phyloP scores from a whole-genome alignment of 768 basidiomycete species.

The Trametes cubensis region DNA sequence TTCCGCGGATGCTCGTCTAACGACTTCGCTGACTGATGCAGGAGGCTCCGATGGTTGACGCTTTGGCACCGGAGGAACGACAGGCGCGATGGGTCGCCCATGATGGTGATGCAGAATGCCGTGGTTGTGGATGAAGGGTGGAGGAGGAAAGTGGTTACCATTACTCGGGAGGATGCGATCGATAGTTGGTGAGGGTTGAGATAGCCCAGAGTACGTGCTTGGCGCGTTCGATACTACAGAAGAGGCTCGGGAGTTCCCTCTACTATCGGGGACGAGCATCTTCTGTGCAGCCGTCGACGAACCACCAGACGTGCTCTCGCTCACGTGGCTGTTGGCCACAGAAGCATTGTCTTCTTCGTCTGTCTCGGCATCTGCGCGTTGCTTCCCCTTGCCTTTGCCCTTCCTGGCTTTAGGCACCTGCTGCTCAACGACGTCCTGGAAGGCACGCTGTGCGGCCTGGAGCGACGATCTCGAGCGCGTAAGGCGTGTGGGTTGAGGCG shows the following conservation, averaged over 20 bases:
- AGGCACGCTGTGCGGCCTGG: constrained; percentile 16
- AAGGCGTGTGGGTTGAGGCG: constrained; percentile 20
- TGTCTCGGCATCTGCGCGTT: constrained; percentile 25
- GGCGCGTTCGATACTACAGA: constrained; percentile 47
- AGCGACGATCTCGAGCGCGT: constrained; percentile 27
- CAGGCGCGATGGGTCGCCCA: constrained; percentile 18
- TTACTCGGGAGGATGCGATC: constrained; percentile 13
- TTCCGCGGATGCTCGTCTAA: constrained; percentile 5
- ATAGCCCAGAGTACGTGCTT: constrained; percentile 27
- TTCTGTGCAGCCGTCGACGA: constrained; percentile 44
- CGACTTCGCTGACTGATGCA: neutral
- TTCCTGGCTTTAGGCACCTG: constrained; percentile 11
- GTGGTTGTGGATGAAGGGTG: constrained; percentile 33
- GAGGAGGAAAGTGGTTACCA: constrained; percentile 12
- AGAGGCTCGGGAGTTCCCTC: constrained; percentile 40
- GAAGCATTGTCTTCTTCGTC: constrained; percentile 21
- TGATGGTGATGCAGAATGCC: constrained; percentile 35
- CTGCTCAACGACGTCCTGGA: neutral
- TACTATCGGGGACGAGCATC: constrained; percentile 34
- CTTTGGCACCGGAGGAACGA: constrained; percentile 2
- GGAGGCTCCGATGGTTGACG: constrained; percentile 15
- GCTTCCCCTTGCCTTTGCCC: constrained; percentile 40
- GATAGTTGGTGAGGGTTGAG: constrained; percentile 30
- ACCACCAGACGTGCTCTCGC: constrained; percentile 36
- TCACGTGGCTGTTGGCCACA: constrained; percentile 26